Evolutionary conservation across 768 basidiomycete species (phyloP), one percentile per base, ranked within the genome.

Genomic region (Agaricus subrufescens): DNA sequence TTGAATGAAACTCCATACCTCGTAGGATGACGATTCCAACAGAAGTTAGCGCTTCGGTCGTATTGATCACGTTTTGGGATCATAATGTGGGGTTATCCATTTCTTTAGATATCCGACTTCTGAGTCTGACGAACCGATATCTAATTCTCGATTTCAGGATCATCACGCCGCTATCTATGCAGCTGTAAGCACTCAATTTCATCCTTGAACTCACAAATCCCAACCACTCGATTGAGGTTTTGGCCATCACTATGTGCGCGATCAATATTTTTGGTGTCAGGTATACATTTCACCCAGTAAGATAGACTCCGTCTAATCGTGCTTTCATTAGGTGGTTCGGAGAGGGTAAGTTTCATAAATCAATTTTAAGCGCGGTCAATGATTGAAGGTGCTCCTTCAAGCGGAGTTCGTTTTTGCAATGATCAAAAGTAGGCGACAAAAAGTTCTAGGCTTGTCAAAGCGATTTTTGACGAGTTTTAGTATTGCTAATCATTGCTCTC

Each of bases 401-500:
- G 19, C 19, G 19, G 19, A 19, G 19, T 87, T 87, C 67, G 30
- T 76, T 51, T 87, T 87, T 66, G 82, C 86, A 5, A 69, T 82
- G 53, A 80, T 87, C 66, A 87, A 87, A 68, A 67, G 84, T 86
- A 58, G 64, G 40, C 40, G 7, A 9, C 29, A 23, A 61, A 5
- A 27, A 7, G 48, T 40, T 15, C 26, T 19, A 19, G 19, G 19
- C 19, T 19, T 19, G 19, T 19, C 19, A 19, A 19, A 19, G 19
- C 19, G 19, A 19, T 19, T 19, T 19, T 19, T 19, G 19, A 19
- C 19, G 19, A 19, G 19, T 19, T 19, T 19, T 27, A 86, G 84
- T 86, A 37, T 60, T 68, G 15, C 66, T 86, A 51, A 87, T 88
- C 46, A 78, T 79, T 44, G 77, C 80, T n/a, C 70, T 87, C 34